phyloP scores from a whole-genome alignment of 306 rosid genomes.

The Casuarina cunninghamiana region DNA sequence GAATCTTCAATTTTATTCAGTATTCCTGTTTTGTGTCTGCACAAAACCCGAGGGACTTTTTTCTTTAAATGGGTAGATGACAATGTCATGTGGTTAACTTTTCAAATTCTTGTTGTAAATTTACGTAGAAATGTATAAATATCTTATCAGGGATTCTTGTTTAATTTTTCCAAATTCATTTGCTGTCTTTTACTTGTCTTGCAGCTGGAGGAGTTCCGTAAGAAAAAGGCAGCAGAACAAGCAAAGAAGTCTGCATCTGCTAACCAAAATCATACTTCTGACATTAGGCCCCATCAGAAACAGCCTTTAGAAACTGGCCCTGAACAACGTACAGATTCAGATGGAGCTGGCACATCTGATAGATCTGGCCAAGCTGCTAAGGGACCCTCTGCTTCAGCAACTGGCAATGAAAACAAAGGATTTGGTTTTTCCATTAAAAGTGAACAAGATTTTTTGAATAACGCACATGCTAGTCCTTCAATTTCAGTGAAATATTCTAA shows the following conservation, averaged over 20 bases:
- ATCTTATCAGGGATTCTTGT: background rate
- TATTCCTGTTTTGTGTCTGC: no score
- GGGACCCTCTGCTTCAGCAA: constrained; percentile 39
- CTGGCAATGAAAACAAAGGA: constrained; percentile 34
- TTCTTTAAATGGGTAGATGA: background rate
- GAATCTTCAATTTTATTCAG: background rate
- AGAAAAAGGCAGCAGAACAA: constrained; percentile 86
- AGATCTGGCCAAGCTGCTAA: constrained; percentile 35
- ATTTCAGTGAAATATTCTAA: constrained; percentile 36
- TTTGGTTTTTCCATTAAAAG: constrained; percentile 37
- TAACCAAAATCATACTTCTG: constrained; percentile 42
- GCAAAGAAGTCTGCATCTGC: constrained; percentile 63
- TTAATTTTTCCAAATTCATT: constrained; percentile 10
- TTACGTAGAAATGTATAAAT: background rate
- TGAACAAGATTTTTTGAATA: constrained; percentile 41
- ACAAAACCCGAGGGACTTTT: no score
- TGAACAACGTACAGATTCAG: constrained; percentile 48
- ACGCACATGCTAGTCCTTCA: constrained; percentile 24
- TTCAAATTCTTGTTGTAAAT: background rate
- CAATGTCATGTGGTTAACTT: no score
- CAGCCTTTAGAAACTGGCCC: constrained; percentile 61
- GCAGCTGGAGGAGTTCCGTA: constrained; percentile 96
- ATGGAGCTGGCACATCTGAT: constrained; percentile 74
- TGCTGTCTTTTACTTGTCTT: constrained; percentile 21
- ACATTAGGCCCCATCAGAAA: constrained; percentile 47